Evolutionary conservation across 768 basidiomycete genomes (phyloP).

Genomic region (Suillus subalutaceus): DNA sequence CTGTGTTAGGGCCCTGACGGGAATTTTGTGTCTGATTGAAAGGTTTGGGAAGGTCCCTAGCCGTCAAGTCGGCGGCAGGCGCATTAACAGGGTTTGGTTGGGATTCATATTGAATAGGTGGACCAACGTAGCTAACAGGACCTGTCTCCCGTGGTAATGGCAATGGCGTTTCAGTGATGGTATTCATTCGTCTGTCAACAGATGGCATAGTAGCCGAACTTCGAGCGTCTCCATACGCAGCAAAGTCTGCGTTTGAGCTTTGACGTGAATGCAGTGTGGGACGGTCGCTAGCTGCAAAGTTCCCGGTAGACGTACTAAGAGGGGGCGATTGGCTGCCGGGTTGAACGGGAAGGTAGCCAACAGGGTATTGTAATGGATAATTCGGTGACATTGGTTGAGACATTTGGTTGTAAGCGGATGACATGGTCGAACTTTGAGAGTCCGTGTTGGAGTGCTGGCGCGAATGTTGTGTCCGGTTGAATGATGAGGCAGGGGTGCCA

Average conservation of each 20-base stretch:
- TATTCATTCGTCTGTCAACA: slow-evolving; percentile 51
- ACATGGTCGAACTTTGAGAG: slow-evolving; percentile 21
- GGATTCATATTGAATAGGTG: slow-evolving; percentile 1
- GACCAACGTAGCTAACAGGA: neutral
- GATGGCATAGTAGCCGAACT: slow-evolving; percentile 35
- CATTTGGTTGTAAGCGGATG: slow-evolving; percentile 50
- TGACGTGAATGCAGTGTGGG: slow-evolving; percentile 15
- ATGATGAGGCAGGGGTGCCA: neutral
- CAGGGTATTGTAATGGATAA: slow-evolving; percentile 35
- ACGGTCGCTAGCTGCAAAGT: neutral
- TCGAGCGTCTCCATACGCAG: slow-evolving; percentile 18
- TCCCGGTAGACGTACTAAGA: slow-evolving; percentile 11
- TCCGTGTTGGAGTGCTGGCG: slow-evolving; percentile 21
- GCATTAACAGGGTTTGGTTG: neutral
- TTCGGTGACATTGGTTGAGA: slow-evolving; percentile 36
- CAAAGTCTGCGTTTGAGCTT: slow-evolving; percentile 22
- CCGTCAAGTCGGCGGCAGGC: neutral
- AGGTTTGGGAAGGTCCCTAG: slow-evolving; percentile 1
- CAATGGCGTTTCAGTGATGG: neutral
- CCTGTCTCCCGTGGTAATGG: neutral
- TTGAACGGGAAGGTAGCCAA: slow-evolving; percentile 11
- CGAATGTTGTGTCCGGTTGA: slow-evolving; percentile 13
- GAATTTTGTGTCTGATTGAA: neutral
- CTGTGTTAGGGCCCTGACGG: slow-evolving; percentile 24
- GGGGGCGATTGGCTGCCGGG: slow-evolving; percentile 10